Evolutionary conservation across 2,329 filamentous ascomycete genomes (phyloP), one percentile per base, ranked within the genome.

Genomic region (Cordyceps tenuipes): DNA sequence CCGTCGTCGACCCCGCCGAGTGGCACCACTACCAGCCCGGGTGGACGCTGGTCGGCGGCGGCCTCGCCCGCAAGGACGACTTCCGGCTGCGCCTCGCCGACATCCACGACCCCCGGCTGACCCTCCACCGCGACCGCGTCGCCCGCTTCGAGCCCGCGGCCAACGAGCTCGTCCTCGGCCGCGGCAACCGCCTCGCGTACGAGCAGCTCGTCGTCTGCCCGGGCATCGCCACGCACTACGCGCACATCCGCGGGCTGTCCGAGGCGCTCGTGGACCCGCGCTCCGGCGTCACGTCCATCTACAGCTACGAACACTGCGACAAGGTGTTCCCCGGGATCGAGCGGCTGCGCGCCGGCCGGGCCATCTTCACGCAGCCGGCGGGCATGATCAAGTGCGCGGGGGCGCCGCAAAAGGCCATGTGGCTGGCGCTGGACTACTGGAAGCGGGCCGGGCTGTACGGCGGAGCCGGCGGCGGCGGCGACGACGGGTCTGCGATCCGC

Each of bases 11-110:
- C 63, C 85, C 85, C 0, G 78, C 85, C 1, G 68, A 73, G 64
- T 85, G 78, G 76, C 85, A 88, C 67, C 78, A 88, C 71, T 88
- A 87, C 68, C 85, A 88, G 69, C 84, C 85, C 0, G 85, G 85
- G 58, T 88, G 85, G 85, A 88, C 85, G 2, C 75, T 88, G 0
- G 85, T 88, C 2, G 85, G 85, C 49, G 84, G 82, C 46, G 85
- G 85, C 3, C 76, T 88, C 41, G 87, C 87, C 71, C 79, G 75
- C 49, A 85, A 84, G 67, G 74, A 85, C 63, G 78, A 85, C 26
- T 71, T 88, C 59, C 77, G 79, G 52, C 71, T 73, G 59, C 79
- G 79, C 0, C 68, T 87, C 44, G 66, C 73, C 5, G 72, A 72
- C 53, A 68, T 88, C 53, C 70, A 87, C 7, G 79, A 86, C 64